Evolutionary conservation across 352 stramenopile species (phyloP).

Genomic region (Pythium plurisporium): DNA sequence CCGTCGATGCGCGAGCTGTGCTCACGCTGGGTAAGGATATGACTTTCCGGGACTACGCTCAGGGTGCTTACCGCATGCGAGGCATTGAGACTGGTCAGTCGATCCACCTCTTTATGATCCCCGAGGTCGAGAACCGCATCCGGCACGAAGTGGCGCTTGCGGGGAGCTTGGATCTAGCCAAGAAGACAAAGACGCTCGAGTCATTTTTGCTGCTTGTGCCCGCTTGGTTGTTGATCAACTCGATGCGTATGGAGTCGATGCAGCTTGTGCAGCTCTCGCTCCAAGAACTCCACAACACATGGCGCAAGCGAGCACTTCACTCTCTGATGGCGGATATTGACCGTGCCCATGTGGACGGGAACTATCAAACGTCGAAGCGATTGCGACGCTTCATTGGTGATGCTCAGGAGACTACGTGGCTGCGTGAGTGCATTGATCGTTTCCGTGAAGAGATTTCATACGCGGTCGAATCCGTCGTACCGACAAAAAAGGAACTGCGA

Average conservation of each 20-base stretch:
- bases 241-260: slow-evolving; percentile 99
- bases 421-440: slow-evolving; percentile 62
- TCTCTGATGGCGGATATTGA: slow-evolving; percentile 66
- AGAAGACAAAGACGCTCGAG: slow-evolving; percentile 27
- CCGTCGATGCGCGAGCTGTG: slow-evolving; percentile 82
- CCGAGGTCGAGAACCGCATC: slow-evolving; percentile 89
- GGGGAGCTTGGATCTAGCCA: slow-evolving; percentile 21
- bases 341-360: not conserved
- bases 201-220: slow-evolving; percentile 77
- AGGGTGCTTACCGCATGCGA: slow-evolving; percentile 91
- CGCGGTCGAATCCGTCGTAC: slow-evolving; percentile 52
- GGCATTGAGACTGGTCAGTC: slow-evolving; percentile 89
- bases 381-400: slow-evolving; percentile 63
- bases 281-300: slow-evolving; percentile 97
- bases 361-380: slow-evolving; percentile 33
- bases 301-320: slow-evolving; percentile 92
- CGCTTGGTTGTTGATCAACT: slow-evolving; percentile 98
- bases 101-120: slow-evolving; percentile 91
- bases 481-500: slow-evolving; percentile 61
- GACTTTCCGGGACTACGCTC: slow-evolving; percentile 93
- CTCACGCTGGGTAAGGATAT: slow-evolving; percentile 95
- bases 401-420: slow-evolving; percentile 34
- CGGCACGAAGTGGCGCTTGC: slow-evolving; percentile 65
- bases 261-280: slow-evolving; percentile 98
- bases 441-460: slow-evolving; percentile 85